These are phyloP conservation scores for Ustilago xerochloae DNA, from an alignment of 1,284 basidiomycete genomes.

Conservation along the genomic window DNA sequence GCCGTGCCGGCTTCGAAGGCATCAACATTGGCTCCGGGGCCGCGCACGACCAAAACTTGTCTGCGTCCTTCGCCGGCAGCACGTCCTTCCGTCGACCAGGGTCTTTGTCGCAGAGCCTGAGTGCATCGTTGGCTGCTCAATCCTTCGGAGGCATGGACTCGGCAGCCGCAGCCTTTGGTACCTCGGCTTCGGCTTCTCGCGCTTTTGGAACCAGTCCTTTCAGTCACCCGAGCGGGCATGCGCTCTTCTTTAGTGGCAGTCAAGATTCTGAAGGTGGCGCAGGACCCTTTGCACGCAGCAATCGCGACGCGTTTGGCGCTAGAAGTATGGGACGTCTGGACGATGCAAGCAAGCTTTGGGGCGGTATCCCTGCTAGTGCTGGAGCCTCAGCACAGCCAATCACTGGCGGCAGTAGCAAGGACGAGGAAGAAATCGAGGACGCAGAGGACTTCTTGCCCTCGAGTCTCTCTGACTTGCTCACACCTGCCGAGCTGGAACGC, in stretches of 20 bases:
- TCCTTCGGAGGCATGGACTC: slow-evolving; percentile 33
- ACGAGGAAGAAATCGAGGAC: slow-evolving; percentile 45
- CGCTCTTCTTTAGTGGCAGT: slow-evolving; percentile 62
- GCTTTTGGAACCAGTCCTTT: slow-evolving; percentile 66
- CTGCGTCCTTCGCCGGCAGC: slow-evolving; percentile 28
- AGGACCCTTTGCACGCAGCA: slow-evolving; percentile 39
- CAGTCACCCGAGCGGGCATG: slow-evolving; percentile 61
- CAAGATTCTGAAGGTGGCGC: slow-evolving; percentile 54
- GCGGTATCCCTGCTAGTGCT: slow-evolving; percentile 13
- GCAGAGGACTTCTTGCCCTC: slow-evolving; percentile 71
- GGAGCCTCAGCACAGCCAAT: background rate
- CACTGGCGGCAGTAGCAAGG: slow-evolving; percentile 7
- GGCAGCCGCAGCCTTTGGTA: slow-evolving; percentile 37
- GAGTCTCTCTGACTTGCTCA: slow-evolving; percentile 64
- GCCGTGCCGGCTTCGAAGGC: slow-evolving; percentile 27
- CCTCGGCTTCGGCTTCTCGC: slow-evolving; percentile 29
- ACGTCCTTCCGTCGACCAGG: slow-evolving; percentile 35
- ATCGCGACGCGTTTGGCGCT: slow-evolving; percentile 36
- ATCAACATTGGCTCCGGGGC: background rate
- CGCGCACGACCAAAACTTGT: slow-evolving; percentile 9
- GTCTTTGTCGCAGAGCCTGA: slow-evolving; percentile 34
- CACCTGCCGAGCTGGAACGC: slow-evolving; percentile 65
- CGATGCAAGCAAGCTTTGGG: slow-evolving; percentile 42
- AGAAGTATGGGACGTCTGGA: slow-evolving; percentile 44
- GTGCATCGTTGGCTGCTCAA: slow-evolving; percentile 32